Conservation (phyloP, 768 basidiomycete genomes). For the Boletus sensibilis region DNA sequence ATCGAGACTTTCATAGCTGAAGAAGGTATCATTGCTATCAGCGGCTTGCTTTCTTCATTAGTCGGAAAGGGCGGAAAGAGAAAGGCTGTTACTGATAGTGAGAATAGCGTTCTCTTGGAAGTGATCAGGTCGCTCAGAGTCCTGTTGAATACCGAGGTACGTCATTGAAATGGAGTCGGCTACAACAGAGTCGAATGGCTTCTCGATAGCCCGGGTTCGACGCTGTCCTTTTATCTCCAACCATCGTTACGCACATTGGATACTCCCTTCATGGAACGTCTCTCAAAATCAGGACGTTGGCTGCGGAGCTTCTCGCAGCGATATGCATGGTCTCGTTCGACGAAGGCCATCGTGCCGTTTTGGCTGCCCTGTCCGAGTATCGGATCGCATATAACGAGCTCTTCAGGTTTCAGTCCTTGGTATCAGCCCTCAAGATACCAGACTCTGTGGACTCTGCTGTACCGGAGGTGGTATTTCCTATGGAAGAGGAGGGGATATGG, state of each 20-base stretch:
- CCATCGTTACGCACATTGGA: constrained; percentile 67
- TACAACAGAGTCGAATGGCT: neutral
- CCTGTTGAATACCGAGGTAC: constrained; percentile 81
- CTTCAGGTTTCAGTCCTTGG: constrained; percentile 78
- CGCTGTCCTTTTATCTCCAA: constrained; percentile 60
- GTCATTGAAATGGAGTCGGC: constrained; percentile 4
- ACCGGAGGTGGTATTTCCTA: constrained; percentile 36
- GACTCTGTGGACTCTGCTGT: constrained; percentile 40
- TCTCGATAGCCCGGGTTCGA: constrained; percentile 65
- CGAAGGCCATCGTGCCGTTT: constrained; percentile 72
- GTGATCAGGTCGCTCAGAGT: constrained; percentile 77
- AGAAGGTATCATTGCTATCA: constrained; percentile 65
- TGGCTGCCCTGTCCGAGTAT: constrained; percentile 80
- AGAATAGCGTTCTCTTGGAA: constrained; percentile 68
- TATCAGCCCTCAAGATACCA: constrained; percentile 58
- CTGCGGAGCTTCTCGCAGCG: constrained; percentile 79
- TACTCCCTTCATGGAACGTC: constrained; percentile 68
- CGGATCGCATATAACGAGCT: constrained; percentile 65
- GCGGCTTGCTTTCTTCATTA: constrained; percentile 53
- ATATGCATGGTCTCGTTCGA: constrained; percentile 71
- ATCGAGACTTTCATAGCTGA: constrained; percentile 68
- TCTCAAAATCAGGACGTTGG: constrained; percentile 64
- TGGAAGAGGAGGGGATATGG: constrained; percentile 73
- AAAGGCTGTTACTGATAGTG: constrained; percentile 58
- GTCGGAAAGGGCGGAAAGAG: constrained; percentile 69